Evolutionary conservation across 2,329 filamentous ascomycete species (phyloP), one percentile per base, ranked within the genome.

Genomic region (Talaromyces sp.): DNA sequence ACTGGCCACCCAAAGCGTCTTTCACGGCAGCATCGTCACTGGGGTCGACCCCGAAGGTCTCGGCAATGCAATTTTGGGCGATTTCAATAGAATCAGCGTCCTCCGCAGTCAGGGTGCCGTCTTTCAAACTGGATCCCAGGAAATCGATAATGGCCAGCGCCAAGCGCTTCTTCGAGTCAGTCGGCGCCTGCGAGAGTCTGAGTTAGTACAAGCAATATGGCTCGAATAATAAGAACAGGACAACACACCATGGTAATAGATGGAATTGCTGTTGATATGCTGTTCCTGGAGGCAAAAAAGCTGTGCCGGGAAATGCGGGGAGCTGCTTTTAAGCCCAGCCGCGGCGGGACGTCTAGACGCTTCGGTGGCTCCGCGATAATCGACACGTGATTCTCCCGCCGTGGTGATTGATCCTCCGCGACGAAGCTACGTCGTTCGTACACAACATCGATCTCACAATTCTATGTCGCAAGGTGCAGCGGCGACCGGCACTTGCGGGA

Each of bases 71-170:
- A 80, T 93, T 93, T 74, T 90, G 85, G 67, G 95, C 95, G 58
- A 99, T 89, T 74, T 99, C 95, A 75, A 99, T 90, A 65, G 89
- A 93, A 73, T 99, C 95, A 68, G 88, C 86, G 77, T 99, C 93
- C 70, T 98, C 95, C 70, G 89, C 81, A 59, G 88, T 84, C 62
- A 99, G 85, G 52, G 92, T 96, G 71, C 95, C 95, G 75, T 99
- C 95, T 65, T 87, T 89, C 69, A 92, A 81, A 53, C 92, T 96
- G 63, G 86, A 88, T 70, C 85, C 85, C 64, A 99, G 89, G 82
- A 96, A 99, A 80, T 98, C 92, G 82, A 96, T 92, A 77, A 99
- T 93, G 70, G 95, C 92, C 75, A 99, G 91, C 77, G 95, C 95
- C 66, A 99, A 89, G 80, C 93, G 92, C 85, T 99, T 88, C 75